These are phyloP conservation scores for Amylostereum areolatum DNA, from an alignment of 1,284 basidiomycete species.

Conservation along the genomic window DNA sequence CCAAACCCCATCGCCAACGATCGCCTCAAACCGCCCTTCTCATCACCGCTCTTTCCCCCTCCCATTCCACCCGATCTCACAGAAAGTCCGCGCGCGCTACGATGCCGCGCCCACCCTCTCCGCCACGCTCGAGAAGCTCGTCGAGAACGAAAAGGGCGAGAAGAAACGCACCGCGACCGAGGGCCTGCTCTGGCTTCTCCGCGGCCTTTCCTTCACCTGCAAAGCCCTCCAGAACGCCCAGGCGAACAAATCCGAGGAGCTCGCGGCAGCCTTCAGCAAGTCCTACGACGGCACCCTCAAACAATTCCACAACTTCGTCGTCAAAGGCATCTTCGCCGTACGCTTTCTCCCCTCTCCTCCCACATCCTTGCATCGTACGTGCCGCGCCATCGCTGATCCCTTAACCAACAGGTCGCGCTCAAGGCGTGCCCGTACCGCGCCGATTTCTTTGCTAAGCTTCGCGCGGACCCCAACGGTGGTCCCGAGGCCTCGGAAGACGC, in stretches of 20 bases:
- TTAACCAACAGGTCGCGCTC: constrained; percentile 74
- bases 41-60: not conserved
- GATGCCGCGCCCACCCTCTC: constrained; percentile 60
- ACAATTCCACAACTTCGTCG: constrained; percentile 84
- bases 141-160: constrained; percentile 80
- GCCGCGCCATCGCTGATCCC: not conserved
- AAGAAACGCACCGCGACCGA: constrained; percentile 88
- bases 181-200: constrained; percentile 87
- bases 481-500: constrained; percentile 52
- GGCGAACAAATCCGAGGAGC: constrained; percentile 63
- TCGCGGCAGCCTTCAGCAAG: constrained; percentile 73
- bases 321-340: constrained; percentile 81
- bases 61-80: not conserved
- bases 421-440: constrained; percentile 92
- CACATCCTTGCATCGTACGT: not conserved
- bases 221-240: constrained; percentile 75
- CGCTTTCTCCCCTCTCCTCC: constrained; percentile 23
- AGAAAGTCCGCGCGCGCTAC: constrained; percentile 90
- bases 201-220: constrained; percentile 90
- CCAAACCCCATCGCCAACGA: no score
- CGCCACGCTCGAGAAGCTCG: constrained; percentile 79
- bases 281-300: constrained; percentile 84
- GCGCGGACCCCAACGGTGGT: constrained; percentile 58
- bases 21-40: constrained; percentile 2
- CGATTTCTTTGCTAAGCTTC: constrained; percentile 88